phyloP scores from a whole-genome alignment of 352 stramenopile genomes.

The Phytophthora podocarpi region DNA sequence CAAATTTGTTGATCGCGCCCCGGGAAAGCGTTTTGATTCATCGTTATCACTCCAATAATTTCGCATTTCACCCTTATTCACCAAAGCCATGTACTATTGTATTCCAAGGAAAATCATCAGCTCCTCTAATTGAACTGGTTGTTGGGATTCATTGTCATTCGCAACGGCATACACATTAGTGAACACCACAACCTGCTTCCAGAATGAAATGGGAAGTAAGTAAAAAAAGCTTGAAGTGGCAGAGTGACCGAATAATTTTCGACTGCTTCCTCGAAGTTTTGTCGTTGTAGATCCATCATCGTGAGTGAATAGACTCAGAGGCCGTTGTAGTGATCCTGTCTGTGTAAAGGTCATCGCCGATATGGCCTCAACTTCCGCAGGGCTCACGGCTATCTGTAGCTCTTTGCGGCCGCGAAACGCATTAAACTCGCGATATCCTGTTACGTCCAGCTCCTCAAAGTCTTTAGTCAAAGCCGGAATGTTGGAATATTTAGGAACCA shows the following conservation, averaged over 20 bases:
- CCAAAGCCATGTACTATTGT: no score
- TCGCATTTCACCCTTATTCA: no score
- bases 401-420: not conserved
- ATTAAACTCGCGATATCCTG: not conserved
- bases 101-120: no score
- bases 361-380: not conserved
- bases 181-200: conserved; percentile 5
- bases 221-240: conserved; percentile 10
- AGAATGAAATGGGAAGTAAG: conserved; percentile 1
- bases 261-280: not conserved
- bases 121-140: no score
- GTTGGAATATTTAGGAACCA: conserved; percentile 1
- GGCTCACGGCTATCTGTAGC: not conserved
- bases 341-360: conserved; percentile 2
- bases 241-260: not conserved
- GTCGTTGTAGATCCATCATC: not conserved
- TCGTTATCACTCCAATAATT: no score
- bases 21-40: no score
- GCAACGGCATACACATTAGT: not conserved
- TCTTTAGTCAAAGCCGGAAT: not conserved
- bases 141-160: no score
- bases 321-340: not conserved
- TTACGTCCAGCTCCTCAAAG: not conserved
- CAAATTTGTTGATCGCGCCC: not conserved
- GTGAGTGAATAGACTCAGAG: not conserved